Base-by-base conservation (phyloP, 176 grass and related monocot species). In the Tillandsia leiboldiana region DNA sequence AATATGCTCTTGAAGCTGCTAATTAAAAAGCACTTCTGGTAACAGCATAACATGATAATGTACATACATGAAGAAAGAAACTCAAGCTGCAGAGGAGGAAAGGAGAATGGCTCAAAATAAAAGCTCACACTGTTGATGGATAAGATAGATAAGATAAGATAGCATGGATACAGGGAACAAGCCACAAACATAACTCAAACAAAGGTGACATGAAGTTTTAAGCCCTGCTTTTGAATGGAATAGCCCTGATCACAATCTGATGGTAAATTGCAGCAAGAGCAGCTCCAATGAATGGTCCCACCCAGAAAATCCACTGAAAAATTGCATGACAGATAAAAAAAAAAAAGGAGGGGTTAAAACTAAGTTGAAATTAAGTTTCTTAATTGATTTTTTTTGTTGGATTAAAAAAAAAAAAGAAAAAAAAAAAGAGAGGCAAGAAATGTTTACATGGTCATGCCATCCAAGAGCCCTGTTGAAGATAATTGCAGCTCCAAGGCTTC, bases 221-320 rank as follows among this genome's bases (percentile, higher is more conserved):
- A 48, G 66, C 48, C 68, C 76, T 81, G 78, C 18, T 86, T 78
- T 86, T 86, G 78, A 86, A 86, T 28, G 83, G 83, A 68, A 86
- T 81, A 10, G 83, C 83, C 64, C 83, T 86, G 73, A 86, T 81
- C 20, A 86, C 83, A 12, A 86, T 65, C 28, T 78, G 73, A 50
- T 86, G 83, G 53, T 86, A 86, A 49, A 86, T 69, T 51, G 83
- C 73, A 65, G 83, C 83, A 22, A 86, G 69, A 23, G 78, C 83
- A 72, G 83, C 83, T 77, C 83, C 83, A 63, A 86, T 81, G 73
- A 86, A 86, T 23, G 83, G 83, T 64, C 83, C 83, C 51, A 81
- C 73, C 83, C 83, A 86, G 73, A 86, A 86, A 69, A 86, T 86
- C 83, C 83, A 86, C 78, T 86, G 83, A 22, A 67, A 82, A 67